These are phyloP conservation scores for Isoetes taiwanensis DNA, from an alignment of 75 land plant species.

Conservation along the genomic window DNA sequence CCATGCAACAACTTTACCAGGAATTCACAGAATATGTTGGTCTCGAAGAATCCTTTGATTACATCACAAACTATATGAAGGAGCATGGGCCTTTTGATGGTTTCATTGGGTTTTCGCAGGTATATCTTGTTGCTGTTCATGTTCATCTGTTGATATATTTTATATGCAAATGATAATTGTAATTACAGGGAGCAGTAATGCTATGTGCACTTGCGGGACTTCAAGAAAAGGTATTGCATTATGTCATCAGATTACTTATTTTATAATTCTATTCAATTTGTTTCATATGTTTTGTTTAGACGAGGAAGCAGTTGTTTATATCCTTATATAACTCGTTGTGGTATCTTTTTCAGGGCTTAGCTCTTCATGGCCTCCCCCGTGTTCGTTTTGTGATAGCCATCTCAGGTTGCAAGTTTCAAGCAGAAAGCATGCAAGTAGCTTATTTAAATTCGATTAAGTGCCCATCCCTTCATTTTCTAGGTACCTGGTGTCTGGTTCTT, in stretches of 20 bases:
- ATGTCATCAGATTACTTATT: not conserved
- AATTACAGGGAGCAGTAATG: constrained; percentile 19
- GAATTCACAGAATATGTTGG: constrained; percentile 17
- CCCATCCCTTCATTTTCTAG: constrained; percentile 11
- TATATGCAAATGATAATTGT: not conserved
- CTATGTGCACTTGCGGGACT: constrained; percentile 15
- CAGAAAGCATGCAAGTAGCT: not conserved
- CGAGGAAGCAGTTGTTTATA: not conserved
- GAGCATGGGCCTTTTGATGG: constrained; percentile 20
- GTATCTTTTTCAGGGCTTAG: constrained; percentile 7
- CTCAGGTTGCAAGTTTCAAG: not conserved
- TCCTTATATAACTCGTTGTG: not conserved
- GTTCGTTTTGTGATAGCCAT: constrained; percentile 7
- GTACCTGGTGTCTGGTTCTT: too few species aligned
- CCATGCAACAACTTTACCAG: not conserved
- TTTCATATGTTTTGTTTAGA: not conserved
- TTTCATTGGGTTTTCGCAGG: constrained; percentile 20
- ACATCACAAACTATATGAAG: constrained; percentile 7
- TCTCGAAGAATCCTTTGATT: constrained; percentile 13
- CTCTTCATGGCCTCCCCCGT: not conserved
- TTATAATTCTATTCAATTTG: not conserved
- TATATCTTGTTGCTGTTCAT: not conserved
- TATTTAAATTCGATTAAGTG: not conserved
- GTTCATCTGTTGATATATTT: not conserved
- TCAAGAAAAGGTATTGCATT: constrained; percentile 17